These are phyloP conservation scores for Blastobotrys arbuscula DNA, from an alignment of 1,139 yeast species.

Conservation along the genomic window DNA sequence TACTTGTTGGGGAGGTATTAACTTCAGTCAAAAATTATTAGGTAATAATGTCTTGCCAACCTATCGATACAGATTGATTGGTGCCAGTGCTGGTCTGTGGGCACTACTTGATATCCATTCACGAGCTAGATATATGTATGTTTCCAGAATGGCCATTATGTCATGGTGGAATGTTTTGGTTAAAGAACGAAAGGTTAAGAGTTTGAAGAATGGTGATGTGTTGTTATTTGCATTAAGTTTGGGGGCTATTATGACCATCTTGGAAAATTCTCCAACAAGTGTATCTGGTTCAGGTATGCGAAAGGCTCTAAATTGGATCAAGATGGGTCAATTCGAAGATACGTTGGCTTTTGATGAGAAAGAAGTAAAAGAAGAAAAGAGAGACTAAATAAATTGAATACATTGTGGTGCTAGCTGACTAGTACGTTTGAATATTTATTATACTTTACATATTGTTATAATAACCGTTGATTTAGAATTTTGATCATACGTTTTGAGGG, in stretches of 20 bases:
- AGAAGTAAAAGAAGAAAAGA: neutral
- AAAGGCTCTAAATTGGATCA: constrained; percentile 33
- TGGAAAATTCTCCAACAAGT: constrained; percentile 33
- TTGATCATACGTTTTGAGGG: no score
- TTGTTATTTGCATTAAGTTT: constrained; percentile 32
- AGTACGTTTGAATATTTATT: constrained; percentile 5
- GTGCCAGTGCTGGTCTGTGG: constrained; percentile 39
- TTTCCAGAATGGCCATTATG: constrained; percentile 34
- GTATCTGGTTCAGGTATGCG: constrained; percentile 33
- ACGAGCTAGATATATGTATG: constrained; percentile 34
- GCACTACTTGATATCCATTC: constrained; percentile 36
- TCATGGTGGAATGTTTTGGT: constrained; percentile 35
- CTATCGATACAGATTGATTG: constrained; percentile 36
- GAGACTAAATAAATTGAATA: no score
- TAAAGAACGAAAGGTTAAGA: constrained; percentile 25
- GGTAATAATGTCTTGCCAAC: constrained; percentile 30
- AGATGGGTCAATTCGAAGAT: constrained; percentile 28
- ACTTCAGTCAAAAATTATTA: constrained; percentile 32
- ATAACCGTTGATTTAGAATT: no score
- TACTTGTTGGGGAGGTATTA: constrained; percentile 40
- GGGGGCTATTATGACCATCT: constrained; percentile 33
- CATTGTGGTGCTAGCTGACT: no score
- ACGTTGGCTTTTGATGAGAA: constrained; percentile 11
- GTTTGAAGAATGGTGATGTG: constrained; percentile 32
- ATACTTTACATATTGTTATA: no score